phyloP scores from a whole-genome alignment of 2,329 filamentous ascomycete genomes.

The Beauveria medogensis region DNA sequence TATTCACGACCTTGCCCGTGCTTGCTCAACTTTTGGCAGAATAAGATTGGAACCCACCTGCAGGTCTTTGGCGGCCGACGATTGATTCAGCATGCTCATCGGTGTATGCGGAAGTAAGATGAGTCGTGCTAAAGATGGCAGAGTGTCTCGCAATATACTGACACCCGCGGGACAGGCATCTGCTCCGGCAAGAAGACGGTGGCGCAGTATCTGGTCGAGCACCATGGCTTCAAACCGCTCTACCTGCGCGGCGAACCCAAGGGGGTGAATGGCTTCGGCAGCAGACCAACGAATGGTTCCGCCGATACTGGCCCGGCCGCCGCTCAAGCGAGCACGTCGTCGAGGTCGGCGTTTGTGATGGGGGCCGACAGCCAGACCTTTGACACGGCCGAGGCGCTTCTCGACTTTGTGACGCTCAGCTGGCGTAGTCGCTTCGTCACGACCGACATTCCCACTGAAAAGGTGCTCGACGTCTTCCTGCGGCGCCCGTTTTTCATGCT shows the following conservation, averaged over 20 bases:
- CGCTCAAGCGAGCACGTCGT: slow-evolving; percentile 10
- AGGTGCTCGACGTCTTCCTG: slow-evolving; percentile 64
- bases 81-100: slow-evolving; percentile 53
- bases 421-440: slow-evolving; percentile 85
- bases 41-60: slow-evolving; percentile 1
- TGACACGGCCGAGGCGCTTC: slow-evolving; percentile 54
- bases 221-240: slow-evolving; percentile 73
- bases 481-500: slow-evolving; percentile 88
- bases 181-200: slow-evolving; percentile 90
- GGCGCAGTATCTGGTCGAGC: slow-evolving; percentile 75
- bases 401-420: slow-evolving; percentile 76
- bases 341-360: slow-evolving; percentile 6
- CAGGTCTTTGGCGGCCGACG: not conserved
- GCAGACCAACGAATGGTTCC: not conserved
- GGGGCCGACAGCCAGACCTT: slow-evolving; percentile 37
- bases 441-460: slow-evolving; percentile 69
- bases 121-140: slow-evolving; percentile 4
- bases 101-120: slow-evolving; percentile 64
- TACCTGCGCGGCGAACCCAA: slow-evolving; percentile 36
- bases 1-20: not conserved
- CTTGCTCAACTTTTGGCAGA: not conserved
- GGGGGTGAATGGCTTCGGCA: not conserved
- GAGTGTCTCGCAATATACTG: not conserved
- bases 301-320: slow-evolving; percentile 10
- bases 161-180: slow-evolving; percentile 51